Conservation (phyloP, 2,329 filamentous ascomycete genomes). For the Trichoderma cornu-damae region DNA sequence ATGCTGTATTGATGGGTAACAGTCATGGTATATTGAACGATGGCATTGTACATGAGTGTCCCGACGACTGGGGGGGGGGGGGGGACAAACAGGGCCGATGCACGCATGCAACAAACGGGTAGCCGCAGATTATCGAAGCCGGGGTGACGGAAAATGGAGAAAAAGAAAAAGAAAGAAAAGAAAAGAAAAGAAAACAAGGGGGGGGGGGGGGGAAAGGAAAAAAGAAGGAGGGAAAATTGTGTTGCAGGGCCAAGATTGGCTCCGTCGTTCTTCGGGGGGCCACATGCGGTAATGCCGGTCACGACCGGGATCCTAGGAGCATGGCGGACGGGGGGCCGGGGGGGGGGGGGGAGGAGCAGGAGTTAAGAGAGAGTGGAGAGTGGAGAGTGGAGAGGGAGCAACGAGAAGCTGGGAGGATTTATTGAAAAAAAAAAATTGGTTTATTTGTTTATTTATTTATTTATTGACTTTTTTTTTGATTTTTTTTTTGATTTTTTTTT, state of each 20-base stretch:
- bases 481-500: too few species aligned
- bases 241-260: not conserved
- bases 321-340: too few species aligned
- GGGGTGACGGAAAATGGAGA: not conserved
- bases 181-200: not conserved
- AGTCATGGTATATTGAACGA: too few species aligned
- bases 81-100: not conserved
- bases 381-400: too few species aligned
- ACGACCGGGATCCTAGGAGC: not conserved
- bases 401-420: too few species aligned
- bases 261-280: slow-evolving; percentile 1
- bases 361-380: too few species aligned
- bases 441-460: too few species aligned
- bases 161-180: not conserved
- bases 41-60: too few species aligned
- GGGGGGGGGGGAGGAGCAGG: too few species aligned
- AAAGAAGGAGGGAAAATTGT: not conserved
- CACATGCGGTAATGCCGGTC: slow-evolving; percentile 10
- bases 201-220: not conserved
- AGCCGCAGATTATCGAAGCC: not conserved
- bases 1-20: too few species aligned
- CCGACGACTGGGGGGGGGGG: not conserved
- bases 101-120: not conserved
- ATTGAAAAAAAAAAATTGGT: too few species aligned
- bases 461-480: too few species aligned